Conservation (phyloP, 768 basidiomycete genomes). For the Trametes villosa region DNA sequence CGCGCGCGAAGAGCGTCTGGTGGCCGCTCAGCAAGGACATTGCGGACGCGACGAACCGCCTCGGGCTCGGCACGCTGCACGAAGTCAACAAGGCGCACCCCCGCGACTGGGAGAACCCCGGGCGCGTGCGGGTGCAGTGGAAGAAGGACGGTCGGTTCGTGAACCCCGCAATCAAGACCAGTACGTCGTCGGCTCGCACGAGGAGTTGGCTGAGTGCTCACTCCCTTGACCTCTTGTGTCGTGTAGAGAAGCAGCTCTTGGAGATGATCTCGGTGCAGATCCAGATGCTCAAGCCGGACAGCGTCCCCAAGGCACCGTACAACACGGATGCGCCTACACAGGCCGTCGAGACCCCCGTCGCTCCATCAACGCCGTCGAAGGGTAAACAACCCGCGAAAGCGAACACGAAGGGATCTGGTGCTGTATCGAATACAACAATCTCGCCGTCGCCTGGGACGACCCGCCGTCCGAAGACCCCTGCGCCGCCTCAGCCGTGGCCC, state of each 20-base stretch:
- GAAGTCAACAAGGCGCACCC: constrained; percentile 93
- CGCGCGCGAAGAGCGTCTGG: constrained; percentile 81
- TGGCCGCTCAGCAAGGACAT: constrained; percentile 97
- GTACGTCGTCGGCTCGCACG: constrained; percentile 45
- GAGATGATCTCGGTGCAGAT: constrained; percentile 76
- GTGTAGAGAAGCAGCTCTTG: constrained; percentile 76
- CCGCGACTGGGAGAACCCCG: constrained; percentile 98
- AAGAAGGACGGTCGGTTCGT: constrained; percentile 75
- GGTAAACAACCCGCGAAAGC: constrained; percentile 35
- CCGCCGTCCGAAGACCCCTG: constrained; percentile 52
- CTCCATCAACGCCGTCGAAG: constrained; percentile 30
- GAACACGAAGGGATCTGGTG: constrained; percentile 26
- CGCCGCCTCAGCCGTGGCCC: constrained; percentile 78
- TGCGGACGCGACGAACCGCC: constrained; percentile 74
- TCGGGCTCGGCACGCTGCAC: constrained; percentile 82
- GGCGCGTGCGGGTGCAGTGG: constrained; percentile 91
- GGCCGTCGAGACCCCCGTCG: constrained; percentile 34
- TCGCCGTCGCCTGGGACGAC: constrained; percentile 31
- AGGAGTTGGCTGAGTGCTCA: not conserved
- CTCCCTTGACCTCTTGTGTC: constrained; percentile 1
- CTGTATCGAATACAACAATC: constrained; percentile 30
- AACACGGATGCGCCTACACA: constrained; percentile 36
- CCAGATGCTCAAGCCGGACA: constrained; percentile 73
- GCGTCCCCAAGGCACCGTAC: constrained; percentile 67
- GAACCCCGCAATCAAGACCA: constrained; percentile 73